phyloP scores from a whole-genome alignment of 805 yeast species.

The Wickerhamiella sergipiensis region DNA sequence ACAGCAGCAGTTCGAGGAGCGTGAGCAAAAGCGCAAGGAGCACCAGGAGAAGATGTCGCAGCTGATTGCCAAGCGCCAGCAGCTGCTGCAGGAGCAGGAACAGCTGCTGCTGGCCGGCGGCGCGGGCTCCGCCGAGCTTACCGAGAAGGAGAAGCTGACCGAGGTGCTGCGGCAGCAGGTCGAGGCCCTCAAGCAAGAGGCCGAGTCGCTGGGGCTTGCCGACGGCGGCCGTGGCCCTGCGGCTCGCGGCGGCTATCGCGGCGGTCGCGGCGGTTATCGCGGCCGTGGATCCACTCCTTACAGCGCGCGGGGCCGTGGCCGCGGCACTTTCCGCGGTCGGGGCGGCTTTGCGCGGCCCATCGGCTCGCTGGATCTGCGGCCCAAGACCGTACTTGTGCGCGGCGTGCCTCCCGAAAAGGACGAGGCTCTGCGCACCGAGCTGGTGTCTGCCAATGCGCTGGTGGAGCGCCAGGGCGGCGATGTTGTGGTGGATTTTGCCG shows the following conservation, averaged over 20 bases:
- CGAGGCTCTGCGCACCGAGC: conserved; percentile 23
- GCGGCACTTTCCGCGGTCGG: conserved; percentile 14
- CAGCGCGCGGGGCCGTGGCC: conserved; percentile 12
- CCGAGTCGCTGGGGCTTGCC: conserved; percentile 21
- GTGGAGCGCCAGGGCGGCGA: conserved; percentile 10
- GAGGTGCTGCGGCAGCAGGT: conserved; percentile 23
- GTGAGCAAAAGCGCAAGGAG: conserved; percentile 24
- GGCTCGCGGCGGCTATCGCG: conserved; percentile 4
- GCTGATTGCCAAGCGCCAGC: conserved; percentile 25
- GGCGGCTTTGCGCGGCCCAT: conserved; percentile 15
- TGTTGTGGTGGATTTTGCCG: conserved; percentile 21
- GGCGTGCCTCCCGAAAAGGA: conserved; percentile 22
- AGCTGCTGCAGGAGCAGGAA: conserved; percentile 26
- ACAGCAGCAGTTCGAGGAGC: conserved; percentile 31
- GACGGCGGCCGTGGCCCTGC: conserved; percentile 1
- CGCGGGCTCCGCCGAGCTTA: conserved; percentile 14
- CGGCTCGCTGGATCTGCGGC: conserved; percentile 27
- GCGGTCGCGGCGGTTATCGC: conserved; percentile 5
- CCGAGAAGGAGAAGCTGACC: conserved; percentile 14
- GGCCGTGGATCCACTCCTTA: conserved; percentile 4
- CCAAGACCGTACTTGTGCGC: conserved; percentile 24
- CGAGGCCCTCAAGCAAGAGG: conserved; percentile 24
- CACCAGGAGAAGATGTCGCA: conserved; percentile 24
- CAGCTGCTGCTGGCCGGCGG: conserved; percentile 24
- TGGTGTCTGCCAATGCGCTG: conserved; percentile 17